phyloP scores from a whole-genome alignment of 352 stramenopile genomes.

The Phytopythium cucurbitacearum region DNA sequence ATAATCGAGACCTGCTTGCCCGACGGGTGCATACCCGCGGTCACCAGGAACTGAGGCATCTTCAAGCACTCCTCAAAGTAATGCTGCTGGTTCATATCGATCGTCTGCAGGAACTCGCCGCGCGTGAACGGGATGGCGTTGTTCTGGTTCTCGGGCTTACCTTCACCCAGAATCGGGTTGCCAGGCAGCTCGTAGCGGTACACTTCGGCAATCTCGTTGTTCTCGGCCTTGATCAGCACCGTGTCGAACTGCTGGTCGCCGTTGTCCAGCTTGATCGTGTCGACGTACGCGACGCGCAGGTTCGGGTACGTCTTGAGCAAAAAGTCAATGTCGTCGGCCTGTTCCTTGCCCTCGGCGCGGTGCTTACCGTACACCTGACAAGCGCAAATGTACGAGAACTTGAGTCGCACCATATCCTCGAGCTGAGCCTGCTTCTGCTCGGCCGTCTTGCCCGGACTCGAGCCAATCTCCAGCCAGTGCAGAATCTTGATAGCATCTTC shows the following conservation, averaged over 20 bases:
- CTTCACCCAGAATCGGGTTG: slow-evolving; percentile 80
- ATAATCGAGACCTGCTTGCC: slow-evolving; percentile 77
- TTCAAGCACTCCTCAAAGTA: slow-evolving; percentile 88
- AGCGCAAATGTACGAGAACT: slow-evolving; percentile 82
- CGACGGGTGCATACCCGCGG: slow-evolving; percentile 55
- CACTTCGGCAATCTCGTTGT: slow-evolving; percentile 62
- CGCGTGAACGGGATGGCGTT: slow-evolving; percentile 83
- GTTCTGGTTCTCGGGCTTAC: slow-evolving; percentile 89
- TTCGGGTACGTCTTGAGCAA: slow-evolving; percentile 74
- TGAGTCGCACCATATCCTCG: slow-evolving; percentile 77
- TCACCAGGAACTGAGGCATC: slow-evolving; percentile 74
- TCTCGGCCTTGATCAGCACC: slow-evolving; percentile 69
- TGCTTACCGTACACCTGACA: slow-evolving; percentile 85
- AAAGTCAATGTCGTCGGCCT: slow-evolving; percentile 75
- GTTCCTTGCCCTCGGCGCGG: slow-evolving; percentile 52
- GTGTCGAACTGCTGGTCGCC: slow-evolving; percentile 45
- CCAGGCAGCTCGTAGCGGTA: slow-evolving; percentile 78
- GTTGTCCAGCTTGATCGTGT: slow-evolving; percentile 40
- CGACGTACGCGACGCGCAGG: slow-evolving; percentile 75
- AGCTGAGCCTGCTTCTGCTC: slow-evolving; percentile 74
- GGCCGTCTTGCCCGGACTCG: slow-evolving; percentile 47
- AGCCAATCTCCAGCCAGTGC: slow-evolving; percentile 79
- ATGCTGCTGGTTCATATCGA: slow-evolving; percentile 90
- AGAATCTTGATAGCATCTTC: slow-evolving; percentile 82
- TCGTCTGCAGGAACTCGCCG: slow-evolving; percentile 85